These are phyloP conservation scores for Babesia ovata DNA, from an alignment of 169 alveolate species.

Conservation along the genomic window DNA sequence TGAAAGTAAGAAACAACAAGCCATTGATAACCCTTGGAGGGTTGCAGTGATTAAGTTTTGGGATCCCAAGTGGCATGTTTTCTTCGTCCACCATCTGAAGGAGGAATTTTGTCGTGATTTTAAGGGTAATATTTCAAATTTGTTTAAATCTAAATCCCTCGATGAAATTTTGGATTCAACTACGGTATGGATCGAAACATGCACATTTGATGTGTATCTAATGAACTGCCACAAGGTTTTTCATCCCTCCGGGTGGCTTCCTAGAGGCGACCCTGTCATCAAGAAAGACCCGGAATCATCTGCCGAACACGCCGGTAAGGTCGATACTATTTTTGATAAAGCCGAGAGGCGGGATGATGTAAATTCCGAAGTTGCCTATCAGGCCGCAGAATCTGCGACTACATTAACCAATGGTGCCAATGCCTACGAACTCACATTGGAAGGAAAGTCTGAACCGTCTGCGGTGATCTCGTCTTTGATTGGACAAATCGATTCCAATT, in stretches of 20 bases:
- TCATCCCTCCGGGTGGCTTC: background rate
- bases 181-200: slow-evolving; percentile 34
- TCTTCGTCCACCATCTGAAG: slow-evolving; percentile 38
- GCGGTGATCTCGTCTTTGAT: no score
- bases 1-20: background rate
- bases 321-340: no score
- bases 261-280: background rate
- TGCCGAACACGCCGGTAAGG: no score
- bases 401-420: no score
- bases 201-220: background rate
- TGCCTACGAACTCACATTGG: no score
- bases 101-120: background rate
- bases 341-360: no score
- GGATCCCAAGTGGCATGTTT: slow-evolving; percentile 54
- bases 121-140: background rate
- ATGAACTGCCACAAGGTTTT: background rate
- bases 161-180: background rate
- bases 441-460: no score
- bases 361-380: no score
- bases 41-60: slow-evolving; percentile 42
- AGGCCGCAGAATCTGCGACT: no score
- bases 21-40: slow-evolving; percentile 12
- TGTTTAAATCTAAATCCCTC: background rate
- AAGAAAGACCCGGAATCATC: background rate
- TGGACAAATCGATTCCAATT: no score